Conservation (phyloP, 345 rosid genomes). For the Eucalyptus polybractea region DNA sequence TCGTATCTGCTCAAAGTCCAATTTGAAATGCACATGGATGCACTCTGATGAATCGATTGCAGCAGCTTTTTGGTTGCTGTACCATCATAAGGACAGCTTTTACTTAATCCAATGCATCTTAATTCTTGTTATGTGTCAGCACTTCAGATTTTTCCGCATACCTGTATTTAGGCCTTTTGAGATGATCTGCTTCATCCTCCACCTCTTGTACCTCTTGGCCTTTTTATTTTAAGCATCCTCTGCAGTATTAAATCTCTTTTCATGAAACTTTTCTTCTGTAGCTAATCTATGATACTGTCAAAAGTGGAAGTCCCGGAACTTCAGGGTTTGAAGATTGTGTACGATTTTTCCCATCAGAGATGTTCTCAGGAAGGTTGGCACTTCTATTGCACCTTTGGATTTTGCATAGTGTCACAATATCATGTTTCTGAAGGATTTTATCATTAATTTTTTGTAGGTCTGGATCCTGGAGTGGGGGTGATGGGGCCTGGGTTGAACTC, state of each 20-base stretch:
- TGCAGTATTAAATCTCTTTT: neutral
- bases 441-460: constrained; percentile 36
- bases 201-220: neutral
- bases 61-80: neutral
- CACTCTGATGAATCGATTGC: neutral
- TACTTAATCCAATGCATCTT: neutral
- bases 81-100: neutral
- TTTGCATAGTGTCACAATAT: neutral
- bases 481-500: constrained; percentile 96
- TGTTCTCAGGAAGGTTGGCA: constrained; percentile 91
- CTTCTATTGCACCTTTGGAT: neutral
- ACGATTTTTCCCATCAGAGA: constrained; percentile 75
- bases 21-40: neutral
- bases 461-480: constrained; percentile 93
- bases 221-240: neutral
- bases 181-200: neutral
- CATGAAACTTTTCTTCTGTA: constrained; percentile 18
- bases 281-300: constrained; percentile 92
- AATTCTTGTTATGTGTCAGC: neutral
- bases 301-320: constrained; percentile 65
- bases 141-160: neutral
- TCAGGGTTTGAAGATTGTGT: constrained; percentile 81
- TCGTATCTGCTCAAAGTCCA: neutral
- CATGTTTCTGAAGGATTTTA: neutral
- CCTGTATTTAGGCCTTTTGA: neutral